Conservation (phyloP, 345 rosid species). For the Eucalyptus polyanthemos region DNA sequence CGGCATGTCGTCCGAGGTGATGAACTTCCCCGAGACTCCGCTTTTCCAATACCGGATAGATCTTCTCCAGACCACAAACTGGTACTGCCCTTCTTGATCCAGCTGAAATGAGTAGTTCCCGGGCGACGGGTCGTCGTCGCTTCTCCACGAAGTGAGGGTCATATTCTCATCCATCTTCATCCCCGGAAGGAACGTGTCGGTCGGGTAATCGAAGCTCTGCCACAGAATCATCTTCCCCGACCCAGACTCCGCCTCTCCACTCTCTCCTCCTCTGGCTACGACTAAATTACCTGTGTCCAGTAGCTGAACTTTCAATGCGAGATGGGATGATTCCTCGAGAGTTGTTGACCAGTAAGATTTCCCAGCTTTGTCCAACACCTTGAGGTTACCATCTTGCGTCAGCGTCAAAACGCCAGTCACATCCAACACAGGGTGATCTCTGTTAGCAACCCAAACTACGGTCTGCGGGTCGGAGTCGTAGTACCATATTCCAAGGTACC, state of each 20-base stretch:
- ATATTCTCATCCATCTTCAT: constrained; percentile 30
- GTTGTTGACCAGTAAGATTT: constrained; percentile 9
- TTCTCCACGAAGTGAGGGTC: constrained; percentile 39
- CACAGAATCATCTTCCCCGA: background rate
- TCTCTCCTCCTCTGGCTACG: background rate
- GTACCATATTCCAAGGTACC: constrained; percentile 45
- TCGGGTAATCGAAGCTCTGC: constrained; percentile 43
- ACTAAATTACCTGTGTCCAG: constrained; percentile 33
- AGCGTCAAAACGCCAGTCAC: constrained; percentile 1
- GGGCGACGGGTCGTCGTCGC: constrained; percentile 35
- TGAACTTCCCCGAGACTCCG: constrained; percentile 1
- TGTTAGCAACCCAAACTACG: constrained; percentile 44
- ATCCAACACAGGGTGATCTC: constrained; percentile 23
- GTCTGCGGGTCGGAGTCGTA: constrained; percentile 12
- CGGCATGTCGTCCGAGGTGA: constrained; percentile 7
- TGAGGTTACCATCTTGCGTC: constrained; percentile 18
- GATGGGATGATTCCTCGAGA: background rate
- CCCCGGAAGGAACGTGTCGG: constrained; percentile 52
- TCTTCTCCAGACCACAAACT: background rate
- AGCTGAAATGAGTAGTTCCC: constrained; percentile 31
- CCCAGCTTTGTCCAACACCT: constrained; percentile 12
- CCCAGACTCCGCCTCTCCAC: background rate
- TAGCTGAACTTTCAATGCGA: constrained; percentile 2
- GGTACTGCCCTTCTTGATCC: background rate
- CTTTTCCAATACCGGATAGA: constrained; percentile 2